Conservation (phyloP, 2,329 filamentous ascomycete species). For the Diaporthe capsici region DNA sequence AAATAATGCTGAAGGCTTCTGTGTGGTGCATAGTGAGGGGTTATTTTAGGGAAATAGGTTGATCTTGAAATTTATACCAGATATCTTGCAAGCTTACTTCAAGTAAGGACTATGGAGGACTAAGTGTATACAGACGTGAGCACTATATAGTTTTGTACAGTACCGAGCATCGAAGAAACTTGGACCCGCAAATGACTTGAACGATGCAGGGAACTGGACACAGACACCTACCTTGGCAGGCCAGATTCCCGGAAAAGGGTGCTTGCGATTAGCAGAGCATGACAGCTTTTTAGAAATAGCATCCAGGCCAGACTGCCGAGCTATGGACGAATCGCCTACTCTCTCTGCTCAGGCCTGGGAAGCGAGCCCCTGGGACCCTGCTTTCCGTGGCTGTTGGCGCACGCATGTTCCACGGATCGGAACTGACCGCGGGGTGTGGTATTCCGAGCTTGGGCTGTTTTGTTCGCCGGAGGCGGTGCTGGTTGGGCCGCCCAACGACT, state of each 20-base stretch:
- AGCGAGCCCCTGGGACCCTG: not conserved
- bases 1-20: too few relatives aligned
- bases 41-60: too few relatives aligned
- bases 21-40: too few relatives aligned
- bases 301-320: not conserved
- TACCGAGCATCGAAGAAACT: too few relatives aligned
- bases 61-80: too few relatives aligned
- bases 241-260: not conserved
- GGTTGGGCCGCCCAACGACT: not conserved
- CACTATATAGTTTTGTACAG: too few relatives aligned
- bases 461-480: not conserved
- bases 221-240: not conserved
- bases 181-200: not conserved
- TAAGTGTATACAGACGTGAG: too few relatives aligned
- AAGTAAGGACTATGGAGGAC: too few relatives aligned
- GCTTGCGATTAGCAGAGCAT: not conserved
- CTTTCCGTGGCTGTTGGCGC: not conserved
- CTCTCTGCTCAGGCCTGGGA: not conserved
- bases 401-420: not conserved
- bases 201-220: not conserved
- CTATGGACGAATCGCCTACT: not conserved
- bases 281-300: not conserved
- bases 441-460: not conserved
- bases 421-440: constrained; percentile 1
- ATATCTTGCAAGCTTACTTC: too few relatives aligned